Evolutionary conservation across 2,329 filamentous ascomycete genomes (phyloP), one percentile per base, ranked within the genome.

Genomic region (Zasmidium angulare): DNA sequence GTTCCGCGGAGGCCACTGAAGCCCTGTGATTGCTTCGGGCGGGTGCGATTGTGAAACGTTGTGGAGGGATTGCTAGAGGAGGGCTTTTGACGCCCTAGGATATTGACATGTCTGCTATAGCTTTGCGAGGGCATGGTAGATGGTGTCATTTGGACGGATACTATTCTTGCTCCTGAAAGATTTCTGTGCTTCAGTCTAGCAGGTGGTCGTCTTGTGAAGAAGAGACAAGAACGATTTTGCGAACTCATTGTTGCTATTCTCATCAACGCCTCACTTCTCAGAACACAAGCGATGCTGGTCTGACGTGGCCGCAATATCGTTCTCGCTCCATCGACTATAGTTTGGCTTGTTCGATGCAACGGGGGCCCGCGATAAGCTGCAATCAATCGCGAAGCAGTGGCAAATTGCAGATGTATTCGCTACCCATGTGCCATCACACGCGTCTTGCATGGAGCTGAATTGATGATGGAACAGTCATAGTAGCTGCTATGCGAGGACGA

Each of bases 401-500:
- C 50, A 36, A 52, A 58, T 53, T 48, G 40, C 17, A 31, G 14
- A 20, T 29, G 43, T 12, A 24, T 19, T n/a, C n/a, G n/a, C 36
- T 22, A 53, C 40, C 49, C 55, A 21, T 48, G 55, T 47, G 50
- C 55, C 11, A 50, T 50, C 54, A 53, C 46, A 51, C 54, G 53
- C 50, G 50, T 53, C 57, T 43, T 55, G 53, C 50, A 55, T 49
- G 20, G 53, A 60, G 57, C 57, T 43, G 36, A 43, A n/a, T n/a
- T n/a, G n/a, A n/a, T n/a, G n/a, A n/a, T n/a, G 7, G 29, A 36
- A 36, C 29, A 36, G 29, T 36, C 29, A 36, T 36, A 7, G 29
- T 36, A n/a, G n/a, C n/a, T n/a, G n/a, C n/a, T n/a, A n/a, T n/a
- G n/a, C n/a, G n/a, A n/a, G n/a, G n/a, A n/a, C n/a, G n/a, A n/a